Base-by-base conservation (phyloP, 805 yeast genomes). In the Saccharomycopsis oosterbeekiorum region DNA sequence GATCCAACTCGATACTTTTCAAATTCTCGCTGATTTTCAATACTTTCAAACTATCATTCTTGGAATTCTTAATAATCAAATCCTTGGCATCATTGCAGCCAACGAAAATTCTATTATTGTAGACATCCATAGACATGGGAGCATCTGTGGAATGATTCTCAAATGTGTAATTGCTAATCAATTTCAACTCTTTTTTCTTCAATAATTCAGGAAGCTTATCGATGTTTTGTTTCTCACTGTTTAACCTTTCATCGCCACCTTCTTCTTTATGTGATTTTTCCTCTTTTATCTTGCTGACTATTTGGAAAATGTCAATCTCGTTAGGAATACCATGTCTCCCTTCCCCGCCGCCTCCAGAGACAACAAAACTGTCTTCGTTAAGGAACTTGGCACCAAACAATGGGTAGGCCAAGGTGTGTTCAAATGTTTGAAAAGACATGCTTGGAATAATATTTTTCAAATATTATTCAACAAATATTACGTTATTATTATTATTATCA, bases 301-400 rank as follows among this genome's bases (percentile, higher is more conserved):
- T 58, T 41, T 59, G 17, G 39, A 59, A 61, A 14, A 57, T 42
- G 40, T 56, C 64, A 24, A 93, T 74, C 69, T 87, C 89, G 73
- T 93, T 93, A 50, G 93, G 88, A 60, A 91, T 85, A 40, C 97
- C 97, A 68, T 90, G 88, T 68, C 85, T 84, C 6, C 97, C 97
- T 71, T 89, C 96, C 24, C 97, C 99, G 29, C 98, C 98, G 56
- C 99, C 99, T 53, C 99, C 99, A 3, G 90, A 84, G 34, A 86
- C 87, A 56, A 90, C 72, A 39, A 92, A 71, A 1, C 84, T 80
- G 65, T 77, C 74, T 65, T 84, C 79, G 66, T 80, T 76, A 55
- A 85, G 75, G 70, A 89, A 91, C 64, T 82, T 80, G 59, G 92
- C 85, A 1, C 90, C 93, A 67, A 86, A 88, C 12, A 91, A 78